Evolutionary conservation across 306 rosid species (phyloP).

Genomic region (Casuarina equisetifolia): DNA sequence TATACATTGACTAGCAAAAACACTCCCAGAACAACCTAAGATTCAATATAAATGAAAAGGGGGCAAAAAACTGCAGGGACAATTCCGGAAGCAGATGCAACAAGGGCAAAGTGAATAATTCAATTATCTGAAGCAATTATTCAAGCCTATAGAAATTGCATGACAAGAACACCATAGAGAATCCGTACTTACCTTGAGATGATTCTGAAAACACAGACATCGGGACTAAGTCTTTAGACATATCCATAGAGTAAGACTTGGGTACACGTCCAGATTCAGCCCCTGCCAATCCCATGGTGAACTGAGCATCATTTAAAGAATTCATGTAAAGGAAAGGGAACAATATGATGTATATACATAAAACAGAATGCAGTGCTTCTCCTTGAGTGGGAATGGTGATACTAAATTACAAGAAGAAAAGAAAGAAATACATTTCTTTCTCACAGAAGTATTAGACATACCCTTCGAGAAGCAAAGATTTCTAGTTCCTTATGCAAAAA

Average conservation of each 20-base stretch:
- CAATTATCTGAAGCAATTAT: conserved; percentile 6
- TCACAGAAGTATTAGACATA: neutral
- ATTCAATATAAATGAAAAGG: neutral
- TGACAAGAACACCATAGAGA: neutral
- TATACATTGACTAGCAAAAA: neutral
- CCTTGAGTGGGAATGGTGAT: conserved; percentile 2
- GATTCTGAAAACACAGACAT: conserved; percentile 85
- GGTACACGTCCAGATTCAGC: conserved; percentile 59
- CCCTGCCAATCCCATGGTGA: conserved; percentile 86
- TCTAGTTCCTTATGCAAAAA: neutral
- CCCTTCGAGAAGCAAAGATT: neutral
- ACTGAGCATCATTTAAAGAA: conserved; percentile 48
- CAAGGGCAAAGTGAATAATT: conserved; percentile 7
- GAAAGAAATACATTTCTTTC: neutral
- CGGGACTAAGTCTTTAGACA: conserved; percentile 63
- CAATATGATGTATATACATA: conserved; percentile 4
- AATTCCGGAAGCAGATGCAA: conserved; percentile 8
- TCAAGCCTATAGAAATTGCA: conserved; percentile 3
- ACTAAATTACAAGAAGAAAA: neutral
- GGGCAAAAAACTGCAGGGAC: conserved; percentile 3
- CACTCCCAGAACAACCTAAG: neutral
- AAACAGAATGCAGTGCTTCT: conserved; percentile 15
- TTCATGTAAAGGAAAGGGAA: conserved; percentile 26
- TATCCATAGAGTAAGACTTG: conserved; percentile 60
- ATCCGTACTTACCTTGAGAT: conserved; percentile 50